A percentile compares a stretch with the other conserved stretches of the same genome.
Conservation (phyloP, 192 early-diverging fungal genomes). For the Globomyces pollinis-pini region DNA sequence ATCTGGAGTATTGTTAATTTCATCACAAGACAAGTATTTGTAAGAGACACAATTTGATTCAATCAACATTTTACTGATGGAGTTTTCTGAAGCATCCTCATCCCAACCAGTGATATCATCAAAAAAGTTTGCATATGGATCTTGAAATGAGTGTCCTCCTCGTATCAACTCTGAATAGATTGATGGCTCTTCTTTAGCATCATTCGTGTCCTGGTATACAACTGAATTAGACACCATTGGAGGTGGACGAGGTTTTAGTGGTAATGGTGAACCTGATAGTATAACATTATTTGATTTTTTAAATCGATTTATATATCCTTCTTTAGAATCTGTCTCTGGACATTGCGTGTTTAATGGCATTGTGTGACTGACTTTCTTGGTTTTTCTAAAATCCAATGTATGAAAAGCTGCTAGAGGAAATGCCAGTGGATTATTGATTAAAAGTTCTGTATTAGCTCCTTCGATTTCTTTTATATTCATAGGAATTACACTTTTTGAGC, state of each 20-base stretch:
- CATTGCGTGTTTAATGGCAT: not conserved
- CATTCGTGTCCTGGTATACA: no score
- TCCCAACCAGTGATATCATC: slow-evolving; percentile 9
- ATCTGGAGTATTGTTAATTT: not conserved
- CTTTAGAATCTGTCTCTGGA: not conserved
- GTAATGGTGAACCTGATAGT: not conserved
- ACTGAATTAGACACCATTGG: not conserved
- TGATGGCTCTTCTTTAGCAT: slow-evolving; percentile 2
- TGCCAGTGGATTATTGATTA: not conserved
- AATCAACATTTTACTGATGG: not conserved
- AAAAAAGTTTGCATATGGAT: not conserved
- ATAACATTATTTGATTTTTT: not conserved
- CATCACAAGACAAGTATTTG: not conserved
- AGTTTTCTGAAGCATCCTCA: not conserved
- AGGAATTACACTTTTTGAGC: not conserved
- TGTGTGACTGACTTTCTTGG: not conserved
- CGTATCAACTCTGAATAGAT: not conserved
- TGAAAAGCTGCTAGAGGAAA: not conserved
- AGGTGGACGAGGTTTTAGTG: slow-evolving; percentile 4
- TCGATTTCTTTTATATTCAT: not conserved
- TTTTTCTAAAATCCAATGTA: not conserved
- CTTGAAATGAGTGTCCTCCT: not conserved
- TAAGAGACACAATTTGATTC: not conserved
- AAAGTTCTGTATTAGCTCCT: not conserved
- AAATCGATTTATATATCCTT: slow-evolving; percentile 8